Conservation (phyloP, 306 rosid genomes). For the Ziziphus jujuba region DNA sequence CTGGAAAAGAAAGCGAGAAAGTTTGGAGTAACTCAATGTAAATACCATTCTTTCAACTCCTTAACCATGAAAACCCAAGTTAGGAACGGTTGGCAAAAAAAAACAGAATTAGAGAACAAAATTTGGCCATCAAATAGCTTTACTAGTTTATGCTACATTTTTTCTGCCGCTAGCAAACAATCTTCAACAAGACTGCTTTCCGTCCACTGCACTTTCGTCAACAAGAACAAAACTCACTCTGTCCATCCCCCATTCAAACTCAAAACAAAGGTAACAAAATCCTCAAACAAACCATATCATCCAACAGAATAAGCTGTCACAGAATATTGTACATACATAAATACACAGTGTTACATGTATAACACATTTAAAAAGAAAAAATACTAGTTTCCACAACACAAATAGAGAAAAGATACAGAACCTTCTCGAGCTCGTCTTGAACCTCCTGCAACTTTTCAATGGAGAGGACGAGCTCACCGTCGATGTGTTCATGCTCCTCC, state of each 20-base stretch:
- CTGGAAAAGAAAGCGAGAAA: neutral
- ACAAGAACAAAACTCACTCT: constrained; percentile 1
- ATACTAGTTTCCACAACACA: neutral
- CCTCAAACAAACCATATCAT: neutral
- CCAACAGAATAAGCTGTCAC: neutral
- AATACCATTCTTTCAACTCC: too few relatives aligned
- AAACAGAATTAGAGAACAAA: neutral
- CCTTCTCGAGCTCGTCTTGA: constrained; percentile 64
- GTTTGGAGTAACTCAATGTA: neutral
- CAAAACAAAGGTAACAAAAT: neutral
- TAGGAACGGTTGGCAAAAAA: neutral
- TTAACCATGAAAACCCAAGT: neutral
- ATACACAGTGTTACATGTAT: neutral
- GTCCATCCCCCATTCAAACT: neutral
- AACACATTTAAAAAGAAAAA: neutral
- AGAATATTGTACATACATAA: neutral
- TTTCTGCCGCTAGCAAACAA: neutral
- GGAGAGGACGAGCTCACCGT: constrained; percentile 32
- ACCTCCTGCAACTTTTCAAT: constrained; percentile 62
- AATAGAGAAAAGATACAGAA: constrained; percentile 1
- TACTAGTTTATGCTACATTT: neutral
- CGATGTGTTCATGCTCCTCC: constrained; percentile 39
- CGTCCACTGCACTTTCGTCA: neutral
- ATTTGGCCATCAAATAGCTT: neutral
- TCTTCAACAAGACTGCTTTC: neutral